phyloP scores from a whole-genome alignment of 148 eudicot species.

The Chenopodium berlandieri region DNA sequence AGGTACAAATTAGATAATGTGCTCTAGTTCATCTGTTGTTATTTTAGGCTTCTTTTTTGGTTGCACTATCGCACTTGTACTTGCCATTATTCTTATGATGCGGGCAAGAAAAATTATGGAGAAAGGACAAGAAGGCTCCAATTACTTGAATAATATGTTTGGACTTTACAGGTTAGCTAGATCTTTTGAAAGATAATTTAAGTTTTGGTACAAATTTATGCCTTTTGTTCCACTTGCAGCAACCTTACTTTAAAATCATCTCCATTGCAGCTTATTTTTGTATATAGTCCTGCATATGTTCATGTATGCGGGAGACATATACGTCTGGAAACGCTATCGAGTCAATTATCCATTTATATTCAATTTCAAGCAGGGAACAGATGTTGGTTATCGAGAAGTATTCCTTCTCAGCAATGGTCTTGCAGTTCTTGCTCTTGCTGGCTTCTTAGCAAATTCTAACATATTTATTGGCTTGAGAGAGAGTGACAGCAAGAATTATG shows the following conservation, averaged over 20 bases:
- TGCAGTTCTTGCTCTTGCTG: constrained; percentile 54
- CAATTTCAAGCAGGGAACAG: constrained; percentile 82
- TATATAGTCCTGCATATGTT: constrained; percentile 68
- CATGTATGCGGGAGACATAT: constrained; percentile 72
- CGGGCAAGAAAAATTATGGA: constrained; percentile 43
- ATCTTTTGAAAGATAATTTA: not conserved
- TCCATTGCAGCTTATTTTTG: constrained; percentile 61
- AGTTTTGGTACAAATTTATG: not conserved
- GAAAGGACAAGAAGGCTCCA: constrained; percentile 32
- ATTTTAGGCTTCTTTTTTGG: constrained; percentile 75
- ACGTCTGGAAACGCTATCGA: constrained; percentile 71
- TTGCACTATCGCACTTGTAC: constrained; percentile 57
- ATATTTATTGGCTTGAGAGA: constrained; percentile 41
- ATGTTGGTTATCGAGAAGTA: constrained; percentile 62
- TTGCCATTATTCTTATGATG: constrained; percentile 54
- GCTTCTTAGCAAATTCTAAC: constrained; percentile 57
- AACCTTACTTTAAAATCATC: constrained; percentile 9
- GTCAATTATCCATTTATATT: constrained; percentile 82
- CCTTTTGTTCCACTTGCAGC: not conserved
- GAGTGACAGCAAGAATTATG: constrained; percentile 23
- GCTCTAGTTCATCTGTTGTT: constrained; percentile 14
- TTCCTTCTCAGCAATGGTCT: constrained; percentile 59
- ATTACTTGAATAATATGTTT: constrained; percentile 55
- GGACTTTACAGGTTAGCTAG: constrained; percentile 62
- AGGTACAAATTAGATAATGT: not conserved